Evolutionary conservation across 1,284 basidiomycete species (phyloP).

Genomic region (Calocybe gambosa): DNA sequence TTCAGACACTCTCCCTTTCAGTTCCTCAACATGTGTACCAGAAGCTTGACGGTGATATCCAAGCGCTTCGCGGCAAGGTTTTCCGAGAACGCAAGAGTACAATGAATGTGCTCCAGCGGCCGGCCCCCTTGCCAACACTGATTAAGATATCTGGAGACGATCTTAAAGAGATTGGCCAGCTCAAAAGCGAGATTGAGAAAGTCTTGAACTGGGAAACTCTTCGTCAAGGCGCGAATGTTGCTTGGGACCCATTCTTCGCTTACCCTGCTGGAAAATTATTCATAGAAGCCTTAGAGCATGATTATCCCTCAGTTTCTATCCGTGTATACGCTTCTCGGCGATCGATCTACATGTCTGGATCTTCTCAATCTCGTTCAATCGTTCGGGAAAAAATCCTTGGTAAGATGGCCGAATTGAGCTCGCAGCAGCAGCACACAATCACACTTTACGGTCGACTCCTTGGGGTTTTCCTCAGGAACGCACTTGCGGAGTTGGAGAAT

Average conservation of each 20-base stretch:
- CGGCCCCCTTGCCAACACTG: constrained; percentile 20
- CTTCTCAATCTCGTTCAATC: constrained; percentile 28
- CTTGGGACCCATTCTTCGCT: constrained; percentile 61
- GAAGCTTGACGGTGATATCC: constrained; percentile 32
- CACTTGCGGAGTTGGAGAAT: constrained; percentile 26
- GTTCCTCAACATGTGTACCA: constrained; percentile 32
- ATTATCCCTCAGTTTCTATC: constrained; percentile 36
- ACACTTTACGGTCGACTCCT: constrained; percentile 39
- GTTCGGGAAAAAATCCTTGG: constrained; percentile 39
- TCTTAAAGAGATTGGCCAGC: constrained; percentile 38
- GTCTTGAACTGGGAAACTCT: constrained; percentile 54
- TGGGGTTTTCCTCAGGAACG: constrained; percentile 37
- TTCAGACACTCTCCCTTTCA: constrained; percentile 39
- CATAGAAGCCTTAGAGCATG: constrained; percentile 35
- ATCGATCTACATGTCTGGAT: constrained; percentile 48
- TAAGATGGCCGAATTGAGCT: constrained; percentile 36
- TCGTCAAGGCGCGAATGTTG: constrained; percentile 37
- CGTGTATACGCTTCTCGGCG: constrained; percentile 34
- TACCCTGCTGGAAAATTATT: constrained; percentile 35
- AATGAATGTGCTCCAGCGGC: constrained; percentile 23
- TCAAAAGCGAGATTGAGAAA: constrained; percentile 56
- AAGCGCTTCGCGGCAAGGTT: constrained; percentile 24
- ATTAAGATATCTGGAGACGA: constrained; percentile 43
- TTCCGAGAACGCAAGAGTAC: constrained; percentile 20
- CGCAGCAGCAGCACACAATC: constrained; percentile 35